Base-by-base conservation (phyloP, 1,284 basidiomycete genomes). In the Papiliotrema fonsecae region DNA sequence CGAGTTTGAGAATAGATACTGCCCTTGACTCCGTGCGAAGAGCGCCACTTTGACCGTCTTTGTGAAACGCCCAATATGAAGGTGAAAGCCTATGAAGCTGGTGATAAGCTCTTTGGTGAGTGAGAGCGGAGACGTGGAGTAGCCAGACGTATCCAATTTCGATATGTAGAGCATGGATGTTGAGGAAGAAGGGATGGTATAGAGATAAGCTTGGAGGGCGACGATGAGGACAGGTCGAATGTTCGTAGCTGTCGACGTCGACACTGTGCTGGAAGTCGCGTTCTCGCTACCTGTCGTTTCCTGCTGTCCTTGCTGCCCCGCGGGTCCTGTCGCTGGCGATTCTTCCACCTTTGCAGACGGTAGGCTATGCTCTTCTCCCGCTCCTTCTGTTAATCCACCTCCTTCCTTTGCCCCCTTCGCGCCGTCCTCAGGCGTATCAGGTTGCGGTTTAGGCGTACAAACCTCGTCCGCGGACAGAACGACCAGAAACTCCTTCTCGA, bases 1-100 rank as follows among this genome's bases (percentile, higher is more conserved):
- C n/a, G 87, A 90, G 64, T 92, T 90, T 0, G 93, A 88, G 69
- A 98, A 97, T 26, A 98, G 78, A 69, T 98, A 98, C 67, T 97
- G 92, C 30, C 76, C 77, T 72, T 97, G 93, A 1, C 88, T 83
- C 18, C 92, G 80, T 2, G 94, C 94, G 64, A 98, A 96, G 26
- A 97, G 78, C 60, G 96, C 89, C 6, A 97, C 77, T 79, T 87
- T 85, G 5, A 92, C 66, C 72, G 37, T 76, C 65, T 27, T 76
- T 76, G 21, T 76, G 48, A 84, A 84, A 21, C 84, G 76, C 53
- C 85, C 83, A n/a, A 84, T 82, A 38, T 82, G 75, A 30, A 83
- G 78, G 69, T 88, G 88, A 73, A 80, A 88, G 3, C 65, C 54
- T 9, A 96, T 61, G 51, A 94, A 79, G 0, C 85, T 77, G 22